phyloP scores from a whole-genome alignment of 495 filamentous ascomycete species.

The Penicillium simplicissimum region DNA sequence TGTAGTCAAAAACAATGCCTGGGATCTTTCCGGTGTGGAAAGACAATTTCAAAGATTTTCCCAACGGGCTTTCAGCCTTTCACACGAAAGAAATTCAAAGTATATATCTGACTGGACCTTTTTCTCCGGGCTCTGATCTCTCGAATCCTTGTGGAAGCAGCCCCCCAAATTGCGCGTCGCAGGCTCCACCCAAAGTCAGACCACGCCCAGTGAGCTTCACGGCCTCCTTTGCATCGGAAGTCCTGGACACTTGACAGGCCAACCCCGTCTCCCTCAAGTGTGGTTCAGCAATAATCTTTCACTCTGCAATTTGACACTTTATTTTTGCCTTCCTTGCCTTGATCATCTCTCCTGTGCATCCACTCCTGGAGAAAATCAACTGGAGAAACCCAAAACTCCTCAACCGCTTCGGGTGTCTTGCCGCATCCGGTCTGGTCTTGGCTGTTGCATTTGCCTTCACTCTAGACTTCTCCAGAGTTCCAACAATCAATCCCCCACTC shows the following conservation, averaged over 20 bases:
- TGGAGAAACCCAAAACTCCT: not conserved
- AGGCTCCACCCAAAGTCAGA: conserved; percentile 3
- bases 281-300: not conserved
- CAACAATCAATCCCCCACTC: not conserved
- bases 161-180: conserved; percentile 8
- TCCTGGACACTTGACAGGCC: not conserved
- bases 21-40: too few relatives aligned
- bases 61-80: too few relatives aligned
- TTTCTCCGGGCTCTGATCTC: too few relatives aligned
- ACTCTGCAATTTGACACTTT: not conserved
- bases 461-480: not conserved
- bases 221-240: too few relatives aligned
- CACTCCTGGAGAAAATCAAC: not conserved
- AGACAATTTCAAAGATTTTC: too few relatives aligned
- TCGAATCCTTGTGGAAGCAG: not conserved
- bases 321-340: not conserved
- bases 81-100: too few relatives aligned
- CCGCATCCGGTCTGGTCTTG: conserved; percentile 20
- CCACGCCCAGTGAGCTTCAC: not conserved
- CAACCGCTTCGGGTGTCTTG: conserved; percentile 15
- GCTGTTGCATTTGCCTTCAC: not conserved
- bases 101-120: too few relatives aligned
- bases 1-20: too few relatives aligned
- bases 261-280: not conserved
- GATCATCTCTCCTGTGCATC: not conserved